Conservation (phyloP, 2,329 filamentous ascomycete genomes). For the Colletotrichum trifolii region DNA sequence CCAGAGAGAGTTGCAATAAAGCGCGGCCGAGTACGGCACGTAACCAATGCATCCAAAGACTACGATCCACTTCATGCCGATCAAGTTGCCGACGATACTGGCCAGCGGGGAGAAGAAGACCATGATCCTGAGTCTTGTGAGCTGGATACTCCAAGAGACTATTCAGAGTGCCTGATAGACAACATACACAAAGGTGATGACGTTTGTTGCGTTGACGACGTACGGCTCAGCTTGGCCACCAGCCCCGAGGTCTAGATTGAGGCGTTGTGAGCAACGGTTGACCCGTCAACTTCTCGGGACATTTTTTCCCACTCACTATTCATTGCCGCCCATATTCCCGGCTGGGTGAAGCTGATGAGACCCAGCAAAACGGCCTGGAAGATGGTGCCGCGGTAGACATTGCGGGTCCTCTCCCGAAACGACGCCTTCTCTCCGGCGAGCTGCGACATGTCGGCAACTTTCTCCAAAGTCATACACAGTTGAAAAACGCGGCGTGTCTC, state of each 20-base stretch:
- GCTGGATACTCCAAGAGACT: neutral
- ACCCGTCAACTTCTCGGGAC: neutral
- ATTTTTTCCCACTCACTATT: conserved; percentile 2
- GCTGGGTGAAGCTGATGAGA: conserved; percentile 56
- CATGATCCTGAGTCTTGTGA: conserved; percentile 6
- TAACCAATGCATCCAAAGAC: conserved; percentile 21
- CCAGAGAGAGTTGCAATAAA: conserved; percentile 28
- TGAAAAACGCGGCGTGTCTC: no score
- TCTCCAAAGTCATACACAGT: neutral
- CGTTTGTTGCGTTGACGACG: conserved; percentile 21
- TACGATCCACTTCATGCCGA: conserved; percentile 30
- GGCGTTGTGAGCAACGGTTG: neutral
- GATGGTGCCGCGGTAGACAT: conserved; percentile 54
- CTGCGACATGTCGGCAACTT: neutral
- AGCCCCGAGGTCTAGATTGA: conserved; percentile 16
- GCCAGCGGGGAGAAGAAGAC: conserved; percentile 19
- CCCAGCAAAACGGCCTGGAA: conserved; percentile 58
- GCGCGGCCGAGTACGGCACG: conserved; percentile 26
- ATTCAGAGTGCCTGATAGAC: neutral
- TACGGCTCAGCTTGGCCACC: conserved; percentile 28
- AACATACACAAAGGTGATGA: conserved; percentile 25
- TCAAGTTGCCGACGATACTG: conserved; percentile 25
- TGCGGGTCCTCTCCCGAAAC: conserved; percentile 3
- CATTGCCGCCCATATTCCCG: conserved; percentile 52
- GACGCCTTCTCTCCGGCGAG: neutral